These are phyloP conservation scores for Coffea canephora DNA, from an alignment of 257 asterid species.

Conservation along the genomic window DNA sequence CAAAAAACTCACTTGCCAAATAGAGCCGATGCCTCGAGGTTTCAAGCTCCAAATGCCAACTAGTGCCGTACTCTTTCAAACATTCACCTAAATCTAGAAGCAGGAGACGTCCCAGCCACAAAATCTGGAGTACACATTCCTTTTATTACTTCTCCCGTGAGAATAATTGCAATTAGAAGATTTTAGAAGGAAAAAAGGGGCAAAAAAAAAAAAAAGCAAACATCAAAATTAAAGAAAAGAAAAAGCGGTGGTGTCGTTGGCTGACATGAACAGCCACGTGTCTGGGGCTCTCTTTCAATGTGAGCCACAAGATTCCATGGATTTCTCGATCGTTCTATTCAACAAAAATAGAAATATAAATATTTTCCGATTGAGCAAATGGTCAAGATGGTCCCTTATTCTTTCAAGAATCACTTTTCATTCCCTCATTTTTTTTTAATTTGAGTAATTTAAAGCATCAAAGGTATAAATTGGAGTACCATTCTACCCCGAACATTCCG, in stretches of 20 bases:
- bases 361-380: not conserved
- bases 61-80: not conserved
- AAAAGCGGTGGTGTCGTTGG: constrained; percentile 34
- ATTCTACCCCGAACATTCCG: not conserved
- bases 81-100: not conserved
- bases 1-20: too few species aligned
- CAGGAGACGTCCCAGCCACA: not conserved
- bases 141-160: not conserved
- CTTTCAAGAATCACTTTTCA: not conserved
- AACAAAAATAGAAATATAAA: not conserved
- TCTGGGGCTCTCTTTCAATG: constrained; percentile 43
- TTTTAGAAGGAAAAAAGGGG: not conserved
- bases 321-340: constrained; percentile 47
- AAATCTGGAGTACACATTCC: not conserved
- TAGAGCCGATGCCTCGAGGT: too few species aligned
- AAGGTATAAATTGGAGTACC: not conserved
- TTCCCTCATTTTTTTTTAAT: not conserved
- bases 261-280: constrained; percentile 63
- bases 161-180: not conserved
- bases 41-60: too few species aligned
- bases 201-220: not conserved
- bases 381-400: not conserved
- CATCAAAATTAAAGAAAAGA: constrained; percentile 21
- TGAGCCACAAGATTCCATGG: constrained; percentile 65
- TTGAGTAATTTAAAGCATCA: not conserved